These are phyloP conservation scores for Fusarium marasasianum DNA, from an alignment of 2,329 filamentous ascomycete species.

Conservation along the genomic window DNA sequence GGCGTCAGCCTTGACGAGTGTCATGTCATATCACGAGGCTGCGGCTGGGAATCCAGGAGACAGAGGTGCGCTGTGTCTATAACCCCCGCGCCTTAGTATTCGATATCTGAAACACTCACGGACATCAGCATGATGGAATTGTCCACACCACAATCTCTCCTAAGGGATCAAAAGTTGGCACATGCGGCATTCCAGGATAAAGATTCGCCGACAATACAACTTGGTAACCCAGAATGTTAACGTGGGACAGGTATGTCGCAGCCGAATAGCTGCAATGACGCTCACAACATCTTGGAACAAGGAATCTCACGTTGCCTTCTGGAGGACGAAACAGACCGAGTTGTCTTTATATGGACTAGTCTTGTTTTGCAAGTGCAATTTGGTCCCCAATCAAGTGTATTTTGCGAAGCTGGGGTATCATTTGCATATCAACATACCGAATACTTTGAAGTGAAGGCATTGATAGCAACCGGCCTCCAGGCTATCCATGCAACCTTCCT, in stretches of 20 bases:
- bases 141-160: neutral
- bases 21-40: slow-evolving; percentile 36
- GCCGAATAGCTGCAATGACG: slow-evolving; percentile 31
- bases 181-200: slow-evolving; percentile 8
- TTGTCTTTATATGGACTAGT: slow-evolving; percentile 29
- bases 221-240: slow-evolving; percentile 28
- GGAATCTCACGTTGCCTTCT: slow-evolving; percentile 14
- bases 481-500: slow-evolving; percentile 30
- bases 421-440: slow-evolving; percentile 5
- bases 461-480: slow-evolving; percentile 2
- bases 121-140: slow-evolving; percentile 16
- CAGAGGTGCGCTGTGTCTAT: slow-evolving; percentile 6
- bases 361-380: slow-evolving; percentile 41
- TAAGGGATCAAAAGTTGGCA: slow-evolving; percentile 19
- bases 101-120: slow-evolving; percentile 27
- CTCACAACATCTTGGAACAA: slow-evolving; percentile 21
- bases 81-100: slow-evolving; percentile 24
- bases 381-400: slow-evolving; percentile 30
- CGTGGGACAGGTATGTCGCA: slow-evolving; percentile 36
- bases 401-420: slow-evolving; percentile 36
- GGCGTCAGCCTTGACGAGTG: slow-evolving; percentile 17
- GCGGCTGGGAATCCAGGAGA: slow-evolving; percentile 23
- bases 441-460: slow-evolving; percentile 16
- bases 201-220: slow-evolving; percentile 10
- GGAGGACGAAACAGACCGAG: slow-evolving; percentile 11